Evolutionary conservation across 176 grass and related monocot species (phyloP).

Genomic region (Triticum timopheevii): DNA sequence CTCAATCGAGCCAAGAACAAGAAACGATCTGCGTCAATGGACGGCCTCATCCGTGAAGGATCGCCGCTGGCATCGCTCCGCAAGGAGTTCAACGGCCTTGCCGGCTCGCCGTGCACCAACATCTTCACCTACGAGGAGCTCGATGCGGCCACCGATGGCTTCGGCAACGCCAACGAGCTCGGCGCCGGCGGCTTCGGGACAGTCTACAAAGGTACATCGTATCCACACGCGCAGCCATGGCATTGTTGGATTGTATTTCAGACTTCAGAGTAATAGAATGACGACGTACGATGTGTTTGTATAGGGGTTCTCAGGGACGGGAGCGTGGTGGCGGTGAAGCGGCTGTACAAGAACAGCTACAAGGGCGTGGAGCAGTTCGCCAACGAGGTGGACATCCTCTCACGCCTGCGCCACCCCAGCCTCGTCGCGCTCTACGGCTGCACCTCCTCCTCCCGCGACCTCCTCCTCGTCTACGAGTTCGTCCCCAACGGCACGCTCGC

Average conservation of each 20-base stretch:
- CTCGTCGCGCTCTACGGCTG: constrained; percentile 67
- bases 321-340: constrained; percentile 57
- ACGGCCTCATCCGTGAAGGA: constrained; percentile 1
- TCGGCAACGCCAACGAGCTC: constrained; percentile 31
- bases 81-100: constrained; percentile 34
- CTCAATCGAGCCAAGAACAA: not conserved
- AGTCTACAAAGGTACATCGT: constrained; percentile 22
- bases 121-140: constrained; percentile 62
- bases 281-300: not conserved
- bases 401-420: constrained; percentile 52
- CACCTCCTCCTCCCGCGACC: constrained; percentile 30
- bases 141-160: constrained; percentile 50
- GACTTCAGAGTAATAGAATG: not conserved
- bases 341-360: constrained; percentile 69
- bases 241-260: not conserved
- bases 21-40: constrained; percentile 18
- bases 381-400: constrained; percentile 74
- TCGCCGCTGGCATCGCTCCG: constrained; percentile 5
- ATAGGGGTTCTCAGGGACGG: constrained; percentile 42
- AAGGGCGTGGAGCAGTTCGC: constrained; percentile 60
- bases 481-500: constrained; percentile 67
- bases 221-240: too few species aligned
- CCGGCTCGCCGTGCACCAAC: constrained; percentile 3
- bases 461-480: constrained; percentile 72
- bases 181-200: constrained; percentile 60